Base-by-base conservation (phyloP, 2,329 filamentous ascomycete genomes). In the Didymella pinodella region DNA sequence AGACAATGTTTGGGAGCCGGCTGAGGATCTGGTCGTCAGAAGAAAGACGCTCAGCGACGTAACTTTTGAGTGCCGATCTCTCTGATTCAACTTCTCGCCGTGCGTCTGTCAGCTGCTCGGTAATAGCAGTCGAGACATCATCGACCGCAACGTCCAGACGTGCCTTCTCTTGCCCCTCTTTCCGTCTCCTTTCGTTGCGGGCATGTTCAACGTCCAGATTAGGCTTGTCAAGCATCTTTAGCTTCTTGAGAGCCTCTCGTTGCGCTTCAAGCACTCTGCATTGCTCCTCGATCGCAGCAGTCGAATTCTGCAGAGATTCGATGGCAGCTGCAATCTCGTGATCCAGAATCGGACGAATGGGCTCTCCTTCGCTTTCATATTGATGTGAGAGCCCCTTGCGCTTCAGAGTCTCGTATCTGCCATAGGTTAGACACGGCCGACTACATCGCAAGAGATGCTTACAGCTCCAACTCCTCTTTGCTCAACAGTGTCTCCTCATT, bases 11-110 rank as follows among this genome's bases (percentile, higher is more conserved):
- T 68, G 90, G 86, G 2, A 92, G 78, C 58, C 87, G 87, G 20
- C 84, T 80, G 1, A 91, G 77, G 2, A 91, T 79, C 61, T 85
- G 86, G 69, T 91, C 88, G 59, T 92, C 89, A 1, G 86, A 84
- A 8, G 81, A 79, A 8, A 90, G 76, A 11, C 85, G 73, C 16
- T 77, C 78, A 22, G 82, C 80, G 0, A 87, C 77, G 0, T 81
- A 81, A 54, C 82, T 78, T 46, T 81, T 82, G 16, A 88, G 71
- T 3, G 76, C 75, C 1, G 78, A 72, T 4, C 79, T 79, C 0
- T 82, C 78, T 0, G 75, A 76, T 7, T 82, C 82, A 6, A 73
- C 74, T 40, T 88, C 84, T 60, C 84, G 82, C 66, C 85, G 71
- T 20, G 75, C 74, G 36, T 75, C 70, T 4, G 68, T 65, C 22